Base-by-base conservation (phyloP, 2,329 filamentous ascomycete species). In the Metarhizium guizhouense region DNA sequence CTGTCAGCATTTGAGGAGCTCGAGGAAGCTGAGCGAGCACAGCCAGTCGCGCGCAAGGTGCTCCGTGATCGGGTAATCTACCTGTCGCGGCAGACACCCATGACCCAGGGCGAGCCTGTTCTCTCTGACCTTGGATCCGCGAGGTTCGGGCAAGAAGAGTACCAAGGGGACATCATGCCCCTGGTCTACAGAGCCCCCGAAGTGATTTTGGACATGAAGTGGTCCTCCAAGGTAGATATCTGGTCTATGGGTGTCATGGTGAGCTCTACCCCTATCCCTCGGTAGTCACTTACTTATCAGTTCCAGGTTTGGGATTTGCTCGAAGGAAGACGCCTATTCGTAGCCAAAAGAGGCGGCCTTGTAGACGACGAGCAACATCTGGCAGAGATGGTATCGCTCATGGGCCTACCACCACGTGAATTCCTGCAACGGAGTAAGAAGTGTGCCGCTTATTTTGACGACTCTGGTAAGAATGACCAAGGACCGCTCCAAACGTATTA, bases 161-260 rank as follows among this genome's bases (percentile, higher is more conserved):
- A 16, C n/a, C 11, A 16, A n/a, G 56, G 62, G 42, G 51, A 59
- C 32, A 61, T 59, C 18, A 61, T 65, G 53, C 61, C 61, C 3
- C 45, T 61, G n/a, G 55, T 63, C 10, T 66, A 64, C 51, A 58
- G 60, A 10, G 59, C 63, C 3, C 64, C 64, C 7, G 63, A 67
- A 53, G 63, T 66, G 5, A 61, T 47, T 10, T 18, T 66, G 1
- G 51, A 55, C 54, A 57, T 56, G 1, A 54, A 51, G 8, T 67
- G 63, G 65, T 60, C 57, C 18, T 67, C 66, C 47, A 60, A 60
- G 1, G 55, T 58, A 2, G 64, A 65, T 25, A 58, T 60, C 16
- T 61, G 60, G 60, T 60, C 58, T 38, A 54, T 65, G 3, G 62
- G 64, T 3, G 58, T 55, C 20, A 65, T 64, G 59, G 58, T 58